Conservation (phyloP, 73 alveolate species). For the Paramecium octaurelia region DNA sequence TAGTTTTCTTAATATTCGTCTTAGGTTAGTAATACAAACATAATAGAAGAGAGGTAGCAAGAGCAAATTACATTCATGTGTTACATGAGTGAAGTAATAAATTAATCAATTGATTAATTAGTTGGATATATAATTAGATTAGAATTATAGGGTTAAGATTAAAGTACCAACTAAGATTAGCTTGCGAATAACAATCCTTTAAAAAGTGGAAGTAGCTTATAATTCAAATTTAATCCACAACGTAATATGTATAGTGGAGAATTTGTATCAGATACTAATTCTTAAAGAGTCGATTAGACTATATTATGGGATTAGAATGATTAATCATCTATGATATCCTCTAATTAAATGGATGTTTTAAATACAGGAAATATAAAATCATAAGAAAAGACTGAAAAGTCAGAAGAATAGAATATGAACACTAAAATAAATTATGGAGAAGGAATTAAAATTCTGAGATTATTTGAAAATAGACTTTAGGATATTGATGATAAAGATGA, state of each 20-base stretch:
- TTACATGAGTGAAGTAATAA: background rate
- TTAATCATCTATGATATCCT: conserved; percentile 36
- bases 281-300: conserved; percentile 35
- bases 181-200: background rate
- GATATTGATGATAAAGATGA: conserved; percentile 19
- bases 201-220: background rate
- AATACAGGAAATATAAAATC: background rate
- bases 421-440: conserved; percentile 23
- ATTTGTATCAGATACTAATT: conserved; percentile 4
- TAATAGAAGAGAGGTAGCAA: background rate
- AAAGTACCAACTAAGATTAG: background rate
- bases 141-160: background rate
- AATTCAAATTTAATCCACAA: background rate
- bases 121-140: background rate
- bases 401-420: background rate
- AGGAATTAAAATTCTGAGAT: background rate
- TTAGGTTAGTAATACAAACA: background rate
- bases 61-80: background rate
- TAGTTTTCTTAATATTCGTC: background rate
- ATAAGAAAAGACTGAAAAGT: background rate
- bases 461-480: background rate
- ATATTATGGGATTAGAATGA: conserved; percentile 30
- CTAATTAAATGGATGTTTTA: background rate
- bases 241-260: background rate
- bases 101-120: background rate